Percentiles rank a stretch among this genome's conserved stretches.
Conservation (phyloP, 208 protist species). For the Phytomonas francai region DNA sequence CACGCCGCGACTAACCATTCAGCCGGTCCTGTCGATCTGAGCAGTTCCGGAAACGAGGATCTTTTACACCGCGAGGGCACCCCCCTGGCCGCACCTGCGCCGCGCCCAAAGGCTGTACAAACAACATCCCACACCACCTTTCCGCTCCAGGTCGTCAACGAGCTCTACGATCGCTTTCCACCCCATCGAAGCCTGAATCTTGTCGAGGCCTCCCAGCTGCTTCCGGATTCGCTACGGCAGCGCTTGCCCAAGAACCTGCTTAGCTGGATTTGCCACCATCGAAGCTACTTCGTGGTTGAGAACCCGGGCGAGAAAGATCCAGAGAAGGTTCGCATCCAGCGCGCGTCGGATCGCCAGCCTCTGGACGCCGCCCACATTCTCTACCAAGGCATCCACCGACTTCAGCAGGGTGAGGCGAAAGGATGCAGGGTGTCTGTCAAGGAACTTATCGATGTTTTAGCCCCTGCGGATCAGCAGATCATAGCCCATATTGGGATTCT, state of each 20-base stretch:
- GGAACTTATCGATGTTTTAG: background rate
- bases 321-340: conserved; percentile 42
- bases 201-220: conserved; percentile 40
- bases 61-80: background rate
- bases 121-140: background rate
- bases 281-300: conserved; percentile 63
- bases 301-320: conserved; percentile 34
- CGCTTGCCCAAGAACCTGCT: conserved; percentile 37
- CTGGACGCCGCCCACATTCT: conserved; percentile 50
- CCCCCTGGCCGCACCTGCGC: background rate
- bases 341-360: conserved; percentile 51
- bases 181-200: conserved; percentile 39
- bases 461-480: background rate
- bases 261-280: conserved; percentile 46
- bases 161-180: conserved; percentile 67
- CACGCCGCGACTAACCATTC: background rate
- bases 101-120: background rate
- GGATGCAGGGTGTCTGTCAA: background rate
- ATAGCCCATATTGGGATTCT: background rate
- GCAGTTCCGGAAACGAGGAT: background rate
- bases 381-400: conserved; percentile 20
- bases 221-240: conserved; percentile 35
- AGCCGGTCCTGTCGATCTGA: background rate
- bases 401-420: background rate
- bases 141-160: conserved; percentile 48